Conservation (phyloP, 1,284 basidiomycete species). For the Cryptococcus sp. region DNA sequence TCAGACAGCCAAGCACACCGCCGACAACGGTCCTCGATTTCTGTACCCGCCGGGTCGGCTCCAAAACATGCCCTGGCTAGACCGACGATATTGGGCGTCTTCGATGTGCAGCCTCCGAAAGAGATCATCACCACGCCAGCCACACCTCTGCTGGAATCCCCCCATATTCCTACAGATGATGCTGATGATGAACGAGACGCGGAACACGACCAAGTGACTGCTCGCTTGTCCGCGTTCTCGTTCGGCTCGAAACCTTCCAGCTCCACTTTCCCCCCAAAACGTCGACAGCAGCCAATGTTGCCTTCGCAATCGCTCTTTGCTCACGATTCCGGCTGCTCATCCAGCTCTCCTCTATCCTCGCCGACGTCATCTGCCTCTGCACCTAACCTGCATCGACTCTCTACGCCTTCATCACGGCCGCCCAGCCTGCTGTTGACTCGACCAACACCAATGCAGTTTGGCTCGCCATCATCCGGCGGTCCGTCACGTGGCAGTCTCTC, state of each 20-base stretch:
- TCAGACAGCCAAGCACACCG: conserved; percentile 22
- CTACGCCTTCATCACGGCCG: conserved; percentile 27
- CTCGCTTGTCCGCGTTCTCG: conserved; percentile 36
- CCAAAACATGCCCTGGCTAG: conserved; percentile 7
- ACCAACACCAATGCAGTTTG: conserved; percentile 29
- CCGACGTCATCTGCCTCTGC: conserved; percentile 14
- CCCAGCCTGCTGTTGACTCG: conserved; percentile 35
- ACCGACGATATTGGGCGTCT: conserved; percentile 15
- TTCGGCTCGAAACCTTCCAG: conserved; percentile 41
- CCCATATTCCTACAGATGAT: not conserved
- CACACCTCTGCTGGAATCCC: conserved; percentile 28
- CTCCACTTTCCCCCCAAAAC: conserved; percentile 17
- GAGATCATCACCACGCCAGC: conserved; percentile 41
- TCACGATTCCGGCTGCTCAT: conserved; percentile 6
- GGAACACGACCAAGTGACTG: conserved; percentile 14
- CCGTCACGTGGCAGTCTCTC: conserved; percentile 8
- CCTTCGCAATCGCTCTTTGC: conserved; percentile 20
- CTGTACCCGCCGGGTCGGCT: conserved; percentile 6
- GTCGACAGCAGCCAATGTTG: conserved; percentile 15
- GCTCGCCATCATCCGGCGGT: conserved; percentile 18
- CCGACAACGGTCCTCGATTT: conserved; percentile 19
- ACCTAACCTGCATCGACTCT: conserved; percentile 14
- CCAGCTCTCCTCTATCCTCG: conserved; percentile 14
- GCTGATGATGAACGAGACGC: conserved; percentile 12
- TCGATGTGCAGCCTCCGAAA: conserved; percentile 13